Evolutionary conservation across 2,329 filamentous ascomycete species (phyloP), one percentile per base, ranked within the genome.

Genomic region (Mycosphaerella sp.): DNA sequence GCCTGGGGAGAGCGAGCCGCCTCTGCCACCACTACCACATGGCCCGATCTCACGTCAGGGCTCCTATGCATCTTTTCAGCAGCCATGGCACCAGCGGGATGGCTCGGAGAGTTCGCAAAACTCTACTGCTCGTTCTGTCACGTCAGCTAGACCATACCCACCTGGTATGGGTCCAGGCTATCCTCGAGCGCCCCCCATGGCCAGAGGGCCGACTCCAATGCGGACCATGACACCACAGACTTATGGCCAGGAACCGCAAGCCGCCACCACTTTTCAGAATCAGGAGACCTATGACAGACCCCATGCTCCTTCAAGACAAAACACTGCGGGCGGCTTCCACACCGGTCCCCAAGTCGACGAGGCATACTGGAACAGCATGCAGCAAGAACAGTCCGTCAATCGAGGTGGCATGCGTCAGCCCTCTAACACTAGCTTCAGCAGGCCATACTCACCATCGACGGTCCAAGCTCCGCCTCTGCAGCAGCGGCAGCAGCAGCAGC

Each of bases 381-480:
- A 59, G 42, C 63, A 57, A 55, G 59, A 65, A 41, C 56, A 59
- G 44, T 57, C 56, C 5, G 60, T 61, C 54, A 57, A 57, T 41
- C 46, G 59, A 13, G 53, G 57, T 4, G 52, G 48, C 9, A 57
- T 49, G 8, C 53, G 53, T 17, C 45, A 55, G 37, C 45, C 53
- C 14, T 49, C 54, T 12, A 49, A 49, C 48, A 56, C 44, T 8
- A 59, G 49, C 47, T 40, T 53, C 51, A 39, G 25, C 14, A 34
- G 21, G 44, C 47, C 48, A 32, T 49, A 37, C 41, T 47, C 47
- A 30, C 52, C 36, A 13, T 30, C 25, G 25, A 35, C 41, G 14
- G 6, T 18, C 14, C 41, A 44, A 37, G 18, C 44, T 32, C 35
- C 43, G 32, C 51, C 51, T 10, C 41, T 41, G 18, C 46, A 21